Evolutionary conservation across 1,284 basidiomycete species (phyloP), one percentile per base, ranked within the genome.

Genomic region (Pseudomicrostroma phylloplanum): DNA sequence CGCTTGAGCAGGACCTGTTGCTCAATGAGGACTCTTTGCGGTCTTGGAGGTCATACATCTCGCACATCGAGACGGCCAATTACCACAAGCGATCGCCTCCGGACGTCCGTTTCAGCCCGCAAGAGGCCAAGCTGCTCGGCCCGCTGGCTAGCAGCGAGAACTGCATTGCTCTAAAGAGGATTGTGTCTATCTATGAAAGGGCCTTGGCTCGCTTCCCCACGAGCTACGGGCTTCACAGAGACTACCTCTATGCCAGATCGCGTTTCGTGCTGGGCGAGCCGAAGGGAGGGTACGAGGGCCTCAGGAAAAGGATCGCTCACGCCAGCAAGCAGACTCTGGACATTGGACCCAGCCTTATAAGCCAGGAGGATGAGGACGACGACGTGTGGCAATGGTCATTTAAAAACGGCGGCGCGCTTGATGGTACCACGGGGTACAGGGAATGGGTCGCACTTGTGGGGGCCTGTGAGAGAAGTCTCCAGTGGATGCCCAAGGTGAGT

Each of bases 181-280:
- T 93, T 55, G 89, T 89, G 6, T 92, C 90, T 80, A 85, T 96
- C 36, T 98, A 96, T 78, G 96, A 99, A 81, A 84, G 91, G 40
- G 92, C 93, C 0, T 83, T 99, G 15, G 85, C 82, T 6, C 86
- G 93, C 65, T 96, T 96, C 74, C 89, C 94, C 0, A 86, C 85
- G 17, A 91, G 88, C 13, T 98, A 90, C 85, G 92, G 93, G 77
- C 82, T 98, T 55, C 98, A 96, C 96, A 91, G 91, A 74, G 86
- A 89, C 0, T 99, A 98, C 80, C 83, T 97, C 54, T 84, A 85
- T 56, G 86, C 88, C 78, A 85, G 96, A 25, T 89, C 90, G 83
- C 84, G 85, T 1, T 96, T 88, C 80, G 89, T 98, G 1, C 83
- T 96, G 2, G 96, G 94, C 0, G 73, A 75, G 48, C 73, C 89